These are phyloP conservation scores for Kurtzmaniella natalensis DNA, from an alignment of 1,139 yeast species.

Conservation along the genomic window DNA sequence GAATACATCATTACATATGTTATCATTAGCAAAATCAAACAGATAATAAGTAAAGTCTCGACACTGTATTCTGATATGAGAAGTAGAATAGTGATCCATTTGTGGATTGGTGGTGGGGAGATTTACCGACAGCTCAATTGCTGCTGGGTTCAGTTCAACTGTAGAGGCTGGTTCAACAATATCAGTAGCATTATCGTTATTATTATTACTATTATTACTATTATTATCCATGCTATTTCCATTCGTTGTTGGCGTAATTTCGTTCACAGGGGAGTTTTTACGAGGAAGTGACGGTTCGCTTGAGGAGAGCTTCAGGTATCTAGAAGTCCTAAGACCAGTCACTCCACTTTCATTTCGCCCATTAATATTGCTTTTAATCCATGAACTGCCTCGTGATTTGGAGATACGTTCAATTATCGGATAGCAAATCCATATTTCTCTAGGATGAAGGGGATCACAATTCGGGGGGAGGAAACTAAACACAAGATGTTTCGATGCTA, in stretches of 20 bases:
- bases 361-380: constrained; percentile 17
- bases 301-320: background rate
- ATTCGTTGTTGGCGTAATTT: background rate
- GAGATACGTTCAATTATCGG: constrained; percentile 74
- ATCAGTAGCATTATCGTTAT: background rate
- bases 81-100: constrained; percentile 44
- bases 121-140: constrained; percentile 1
- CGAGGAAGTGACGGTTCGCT: background rate
- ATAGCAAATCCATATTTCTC: constrained; percentile 90
- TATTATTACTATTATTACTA: background rate
- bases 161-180: background rate
- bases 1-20: constrained; percentile 64
- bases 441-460: constrained; percentile 20
- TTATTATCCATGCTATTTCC: background rate
- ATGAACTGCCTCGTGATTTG: constrained; percentile 52
- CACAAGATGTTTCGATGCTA: constrained; percentile 84
- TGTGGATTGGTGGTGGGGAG: constrained; percentile 10
- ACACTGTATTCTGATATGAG: constrained; percentile 65
- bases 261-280: background rate
- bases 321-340: background rate
- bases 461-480: constrained; percentile 45
- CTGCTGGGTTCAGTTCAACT: constrained; percentile 3
- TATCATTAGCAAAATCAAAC: constrained; percentile 62
- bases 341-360: background rate
- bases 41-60: constrained; percentile 86